A percentile compares a stretch with the other conserved stretches of the same genome.
These are phyloP conservation scores for Lipomyces yarrowii DNA, from an alignment of 1,139 yeast genomes.

Conservation along the genomic window DNA sequence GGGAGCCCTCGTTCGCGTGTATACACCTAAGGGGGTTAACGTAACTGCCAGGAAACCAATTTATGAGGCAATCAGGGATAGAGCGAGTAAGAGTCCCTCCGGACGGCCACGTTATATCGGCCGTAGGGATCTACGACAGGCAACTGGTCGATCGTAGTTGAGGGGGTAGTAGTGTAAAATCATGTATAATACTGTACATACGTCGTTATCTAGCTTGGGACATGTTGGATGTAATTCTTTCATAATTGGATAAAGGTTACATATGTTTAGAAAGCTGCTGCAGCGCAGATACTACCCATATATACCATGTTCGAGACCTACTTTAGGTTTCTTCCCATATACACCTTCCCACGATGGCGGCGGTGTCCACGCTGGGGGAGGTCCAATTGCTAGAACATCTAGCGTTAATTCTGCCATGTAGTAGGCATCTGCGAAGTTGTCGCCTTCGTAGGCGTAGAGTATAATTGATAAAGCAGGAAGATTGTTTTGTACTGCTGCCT, in stretches of 20 bases:
- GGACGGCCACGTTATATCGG: neutral
- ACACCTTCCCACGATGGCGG: conserved; percentile 87
- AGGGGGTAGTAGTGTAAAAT: neutral
- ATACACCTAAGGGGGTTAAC: conserved; percentile 52
- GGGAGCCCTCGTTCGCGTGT: conserved; percentile 49
- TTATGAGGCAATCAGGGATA: conserved; percentile 17
- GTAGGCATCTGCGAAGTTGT: conserved; percentile 74
- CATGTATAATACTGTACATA: conserved; percentile 1
- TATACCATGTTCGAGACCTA: conserved; percentile 75
- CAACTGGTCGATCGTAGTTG: neutral
- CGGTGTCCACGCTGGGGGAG: conserved; percentile 45
- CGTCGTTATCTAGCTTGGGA: neutral
- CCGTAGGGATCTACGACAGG: neutral
- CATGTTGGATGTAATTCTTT: neutral
- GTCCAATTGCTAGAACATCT: conserved; percentile 41
- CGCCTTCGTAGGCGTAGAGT: conserved; percentile 83
- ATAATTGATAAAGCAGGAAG: conserved; percentile 34
- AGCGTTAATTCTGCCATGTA: conserved; percentile 51
- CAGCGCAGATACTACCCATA: conserved; percentile 52
- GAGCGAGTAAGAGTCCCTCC: neutral
- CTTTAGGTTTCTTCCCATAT: conserved; percentile 74
- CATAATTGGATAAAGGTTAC: neutral
- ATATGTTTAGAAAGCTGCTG: neutral
- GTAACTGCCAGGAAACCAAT: conserved; percentile 23
- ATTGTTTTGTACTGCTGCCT: conserved; percentile 4